Conservation (phyloP, 225 moss, liverwort and hornwort species). For the Physcomitrellopsis africana region DNA sequence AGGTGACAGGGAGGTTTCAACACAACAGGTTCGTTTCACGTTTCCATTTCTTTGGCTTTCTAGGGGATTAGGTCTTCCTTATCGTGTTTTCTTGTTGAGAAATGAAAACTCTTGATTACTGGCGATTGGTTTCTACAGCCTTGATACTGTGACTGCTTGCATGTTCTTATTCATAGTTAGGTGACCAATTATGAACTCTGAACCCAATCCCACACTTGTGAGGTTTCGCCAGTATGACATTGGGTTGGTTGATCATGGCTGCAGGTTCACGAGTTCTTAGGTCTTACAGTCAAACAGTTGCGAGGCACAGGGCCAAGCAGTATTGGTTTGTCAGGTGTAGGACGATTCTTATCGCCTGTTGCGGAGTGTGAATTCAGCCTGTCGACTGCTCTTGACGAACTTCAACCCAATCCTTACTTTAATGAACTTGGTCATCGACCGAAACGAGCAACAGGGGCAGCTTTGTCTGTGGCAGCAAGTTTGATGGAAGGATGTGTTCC, state of each 20-base stretch:
- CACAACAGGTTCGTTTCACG: slow-evolving; percentile 73
- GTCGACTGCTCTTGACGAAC: slow-evolving; percentile 77
- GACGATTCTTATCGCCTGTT: slow-evolving; percentile 81
- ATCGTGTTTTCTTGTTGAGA: slow-evolving; percentile 2
- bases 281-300: slow-evolving; percentile 57
- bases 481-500: slow-evolving; percentile 84
- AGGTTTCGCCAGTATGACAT: slow-evolving; percentile 5
- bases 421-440: slow-evolving; percentile 61
- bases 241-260: slow-evolving; percentile 20
- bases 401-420: slow-evolving; percentile 71
- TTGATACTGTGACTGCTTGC: slow-evolving; percentile 20
- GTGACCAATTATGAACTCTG: not conserved
- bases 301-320: slow-evolving; percentile 53
- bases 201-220: not conserved
- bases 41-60: not conserved
- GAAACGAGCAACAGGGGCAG: slow-evolving; percentile 89
- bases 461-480: slow-evolving; percentile 81
- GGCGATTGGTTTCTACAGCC: not conserved
- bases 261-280: slow-evolving; percentile 87
- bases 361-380: slow-evolving; percentile 90
- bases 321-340: slow-evolving; percentile 50
- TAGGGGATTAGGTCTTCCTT: not conserved
- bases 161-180: not conserved
- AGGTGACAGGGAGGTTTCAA: slow-evolving; percentile 83
- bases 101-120: not conserved